A percentile compares a stretch with the other conserved stretches of the same genome.
Evolutionary conservation across 352 stramenopile genomes (phyloP).

Genomic region (Phytophthora hybrid): DNA sequence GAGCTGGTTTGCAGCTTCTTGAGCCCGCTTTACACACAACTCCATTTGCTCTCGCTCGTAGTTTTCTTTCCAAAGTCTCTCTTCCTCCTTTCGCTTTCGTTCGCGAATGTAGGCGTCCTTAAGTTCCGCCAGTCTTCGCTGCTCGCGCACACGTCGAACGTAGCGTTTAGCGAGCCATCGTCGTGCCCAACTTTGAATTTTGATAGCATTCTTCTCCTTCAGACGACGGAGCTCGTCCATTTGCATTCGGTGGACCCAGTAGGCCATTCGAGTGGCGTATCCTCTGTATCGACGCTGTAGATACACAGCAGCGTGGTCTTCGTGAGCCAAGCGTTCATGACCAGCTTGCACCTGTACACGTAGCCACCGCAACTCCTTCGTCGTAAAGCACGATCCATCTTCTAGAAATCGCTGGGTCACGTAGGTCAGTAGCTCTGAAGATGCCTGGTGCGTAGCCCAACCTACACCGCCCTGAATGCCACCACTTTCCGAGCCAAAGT

Average conservation of each 20-base stretch:
- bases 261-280: conserved; percentile 50
- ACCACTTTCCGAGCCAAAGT: conserved; percentile 36
- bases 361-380: conserved; percentile 55
- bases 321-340: conserved; percentile 40
- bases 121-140: conserved; percentile 50
- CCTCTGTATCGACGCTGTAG: conserved; percentile 68
- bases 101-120: conserved; percentile 72
- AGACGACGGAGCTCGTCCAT: conserved; percentile 41
- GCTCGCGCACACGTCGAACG: conserved; percentile 38
- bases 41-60: conserved; percentile 72
- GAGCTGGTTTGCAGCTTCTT: conserved; percentile 54
- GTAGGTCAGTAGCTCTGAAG: conserved; percentile 61
- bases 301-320: conserved; percentile 56
- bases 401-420: conserved; percentile 53
- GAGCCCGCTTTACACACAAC: conserved; percentile 54
- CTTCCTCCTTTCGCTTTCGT: conserved; percentile 62
- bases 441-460: conserved; percentile 33
- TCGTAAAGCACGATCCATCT: conserved; percentile 41
- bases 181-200: conserved; percentile 48
- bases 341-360: conserved; percentile 45
- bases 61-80: conserved; percentile 57
- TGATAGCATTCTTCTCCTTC: conserved; percentile 39
- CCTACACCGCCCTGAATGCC: conserved; percentile 11
- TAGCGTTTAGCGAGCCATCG: conserved; percentile 49
- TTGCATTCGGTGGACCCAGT: conserved; percentile 50